A percentile compares a stretch with the other conserved stretches of the same genome.
These are phyloP conservation scores for Lachnellula occidentalis DNA, from an alignment of 2,329 filamentous ascomycete species.

Conservation along the genomic window DNA sequence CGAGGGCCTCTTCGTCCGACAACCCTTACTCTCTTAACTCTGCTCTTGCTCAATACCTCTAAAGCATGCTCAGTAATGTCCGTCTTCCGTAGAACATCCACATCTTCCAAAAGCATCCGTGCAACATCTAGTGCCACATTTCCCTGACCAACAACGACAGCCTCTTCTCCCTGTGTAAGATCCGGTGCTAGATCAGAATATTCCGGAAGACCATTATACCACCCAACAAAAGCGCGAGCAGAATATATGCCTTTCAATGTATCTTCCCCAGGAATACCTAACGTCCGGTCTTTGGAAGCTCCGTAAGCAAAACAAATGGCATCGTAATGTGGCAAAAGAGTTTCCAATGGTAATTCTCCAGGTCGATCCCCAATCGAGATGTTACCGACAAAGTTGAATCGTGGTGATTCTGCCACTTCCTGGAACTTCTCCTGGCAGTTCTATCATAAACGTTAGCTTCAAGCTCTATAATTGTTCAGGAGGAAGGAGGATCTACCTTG, in stretches of 20 bases:
- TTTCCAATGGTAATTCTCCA: slow-evolving; percentile 56
- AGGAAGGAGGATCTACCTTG: slow-evolving; percentile 54
- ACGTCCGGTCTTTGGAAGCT: slow-evolving; percentile 72
- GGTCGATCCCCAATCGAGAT: slow-evolving; percentile 62
- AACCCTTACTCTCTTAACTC: slow-evolving; percentile 74
- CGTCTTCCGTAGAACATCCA: slow-evolving; percentile 69
- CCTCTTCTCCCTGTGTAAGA: slow-evolving; percentile 70
- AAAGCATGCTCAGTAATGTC: slow-evolving; percentile 87
- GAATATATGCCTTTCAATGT: slow-evolving; percentile 71
- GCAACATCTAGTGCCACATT: slow-evolving; percentile 96
- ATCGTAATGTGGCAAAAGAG: slow-evolving; percentile 78
- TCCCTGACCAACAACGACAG: slow-evolving; percentile 86
- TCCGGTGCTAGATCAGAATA: slow-evolving; percentile 68
- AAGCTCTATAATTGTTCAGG: neutral
- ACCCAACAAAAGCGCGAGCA: slow-evolving; percentile 89
- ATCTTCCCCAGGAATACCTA: slow-evolving; percentile 77
- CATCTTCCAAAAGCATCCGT: slow-evolving; percentile 72
- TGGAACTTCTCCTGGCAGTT: slow-evolving; percentile 94
- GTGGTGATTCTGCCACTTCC: slow-evolving; percentile 74
- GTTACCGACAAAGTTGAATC: slow-evolving; percentile 90
- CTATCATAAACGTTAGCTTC: slow-evolving; percentile 39
- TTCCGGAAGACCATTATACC: slow-evolving; percentile 95
- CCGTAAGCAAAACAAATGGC: slow-evolving; percentile 91
- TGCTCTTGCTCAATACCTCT: slow-evolving; percentile 65
- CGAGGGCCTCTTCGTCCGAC: slow-evolving; percentile 84